Evolutionary conservation across 1,284 basidiomycete species (phyloP), one percentile per base, ranked within the genome.

Genomic region (Salmacisia buchloeana): DNA sequence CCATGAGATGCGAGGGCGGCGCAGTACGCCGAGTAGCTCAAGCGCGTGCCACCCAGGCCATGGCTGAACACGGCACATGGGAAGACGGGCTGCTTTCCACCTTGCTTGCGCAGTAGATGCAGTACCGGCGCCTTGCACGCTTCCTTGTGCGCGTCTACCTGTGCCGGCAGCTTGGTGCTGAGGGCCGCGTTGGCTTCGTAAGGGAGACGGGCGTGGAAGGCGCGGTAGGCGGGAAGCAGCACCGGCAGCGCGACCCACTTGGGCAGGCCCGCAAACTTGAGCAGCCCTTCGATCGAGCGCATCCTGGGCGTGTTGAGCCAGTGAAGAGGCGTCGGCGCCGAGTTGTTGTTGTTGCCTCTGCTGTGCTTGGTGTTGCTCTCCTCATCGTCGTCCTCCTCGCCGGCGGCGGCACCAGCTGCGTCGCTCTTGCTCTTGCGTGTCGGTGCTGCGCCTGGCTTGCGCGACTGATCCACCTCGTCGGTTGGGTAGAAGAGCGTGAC

Each of bases 401-500:
- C 23, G 4, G 5, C 15, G 1, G 13, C 31, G 5, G 34, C 34
- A n/a, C 38, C 34, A 31, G 41, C 18, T 15, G 59, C 33, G 7
- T n/a, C n/a, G n/a, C n/a, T n/a, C n/a, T n/a, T n/a, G n/a, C n/a
- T n/a, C 18, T 41, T 41, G 39, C 18, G n/a, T 15, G 39, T n/a
- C n/a, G 15, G 18, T 41, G 39, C 15, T 41, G 18, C 18, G 39
- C 15, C n/a, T 15, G 39, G 18, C 15, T 15, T 15, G 15, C 39
- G n/a, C 15, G n/a, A n/a, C 15, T 15, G n/a, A n/a, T 15, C 18
- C 39, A 15, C 39, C n/a, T n/a, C n/a, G 13, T 63, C 52, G n/a
- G 65, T 60, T 0, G 74, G 74, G 58, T 76, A 76, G 67, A 69
- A 76, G 59, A 76, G 59, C 13, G 71, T 76, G 9, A 76, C 13